Evolutionary conservation across 1,284 basidiomycete species (phyloP), one percentile per base, ranked within the genome.

Genomic region (Trichosporon ovoides): DNA sequence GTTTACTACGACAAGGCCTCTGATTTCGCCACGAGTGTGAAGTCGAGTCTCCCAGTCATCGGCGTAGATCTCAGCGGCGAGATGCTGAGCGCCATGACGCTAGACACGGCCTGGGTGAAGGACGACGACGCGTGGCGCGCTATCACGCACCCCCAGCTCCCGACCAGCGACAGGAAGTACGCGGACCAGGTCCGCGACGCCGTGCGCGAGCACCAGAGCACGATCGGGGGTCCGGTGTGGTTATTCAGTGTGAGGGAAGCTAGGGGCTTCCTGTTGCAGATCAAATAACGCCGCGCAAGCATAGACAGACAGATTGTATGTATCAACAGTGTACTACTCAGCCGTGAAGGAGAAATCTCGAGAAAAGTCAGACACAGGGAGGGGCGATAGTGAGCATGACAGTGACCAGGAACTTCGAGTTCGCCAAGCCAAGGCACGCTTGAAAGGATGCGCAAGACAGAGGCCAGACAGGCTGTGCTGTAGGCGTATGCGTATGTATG

Each of bases 221-320:
- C 38, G 5, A 20, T 46, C 1, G 56, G 59, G 3, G 55, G 55
- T 2, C 59, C 59, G 38, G 37, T 71, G 22, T 75, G 80, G 78
- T 88, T 93, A 73, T 91, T 90, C 61, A 81, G 80, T 28, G 74
- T 78, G 7, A 69, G 72, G 57, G 77, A 74, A 24, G 74, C 66
- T 16, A 72, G 65, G 48, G 71, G 66, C 28, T 67, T 67, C 59
- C 50, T 67, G 38, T 38, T 67, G 36, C 64, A 67, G 58, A 52
- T 61, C 46, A 48, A 48, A 31, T 48, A 48, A 31, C 28, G 28
- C 28, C 5, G 4, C 28, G 28, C 28, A 5, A 31, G n/a, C 28
- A 9, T 31, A 31, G 28, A 31, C 28, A 31, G n/a, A n/a, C n/a
- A n/a, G n/a, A 31, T 9, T 31, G 28, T 31, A 31, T 31, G 28